These are phyloP conservation scores for Fusarium albidum DNA, from an alignment of 2,329 filamentous ascomycete genomes.

Conservation along the genomic window DNA sequence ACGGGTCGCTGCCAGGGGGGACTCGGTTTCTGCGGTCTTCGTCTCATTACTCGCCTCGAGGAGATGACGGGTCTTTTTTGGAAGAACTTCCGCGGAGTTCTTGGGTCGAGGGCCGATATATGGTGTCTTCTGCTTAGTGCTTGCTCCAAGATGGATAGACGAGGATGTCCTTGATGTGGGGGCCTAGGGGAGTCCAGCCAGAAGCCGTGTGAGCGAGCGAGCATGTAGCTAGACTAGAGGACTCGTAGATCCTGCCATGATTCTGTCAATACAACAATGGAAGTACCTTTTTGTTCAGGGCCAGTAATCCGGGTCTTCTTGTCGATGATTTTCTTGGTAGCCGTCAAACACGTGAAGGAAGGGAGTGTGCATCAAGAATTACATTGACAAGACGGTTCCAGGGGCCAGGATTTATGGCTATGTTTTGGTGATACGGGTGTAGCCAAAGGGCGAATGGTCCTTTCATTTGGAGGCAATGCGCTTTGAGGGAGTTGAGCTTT, in stretches of 20 bases:
- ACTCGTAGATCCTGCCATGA: neutral
- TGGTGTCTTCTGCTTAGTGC: conserved; percentile 19
- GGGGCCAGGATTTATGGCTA: too few species aligned
- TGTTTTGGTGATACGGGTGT: too few species aligned
- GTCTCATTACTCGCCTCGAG: conserved; percentile 50
- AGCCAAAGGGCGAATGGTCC: too few species aligned
- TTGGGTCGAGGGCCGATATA: conserved; percentile 28
- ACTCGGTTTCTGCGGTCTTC: conserved; percentile 40
- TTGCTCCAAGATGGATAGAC: conserved; percentile 2
- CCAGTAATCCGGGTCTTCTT: too few species aligned
- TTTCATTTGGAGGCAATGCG: too few species aligned
- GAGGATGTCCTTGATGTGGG: neutral
- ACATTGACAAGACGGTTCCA: too few species aligned
- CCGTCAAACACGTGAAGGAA: too few species aligned
- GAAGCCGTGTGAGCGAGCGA: neutral
- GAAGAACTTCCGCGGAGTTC: conserved; percentile 40
- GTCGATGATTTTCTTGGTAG: too few species aligned
- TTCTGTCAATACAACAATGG: neutral
- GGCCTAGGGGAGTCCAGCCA: too few species aligned
- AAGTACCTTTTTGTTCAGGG: neutral
- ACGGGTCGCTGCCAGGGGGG: conserved; percentile 47
- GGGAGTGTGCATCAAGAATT: too few species aligned
- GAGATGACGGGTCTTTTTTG: conserved; percentile 49
- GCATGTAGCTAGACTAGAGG: neutral
- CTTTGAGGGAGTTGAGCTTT: too few species aligned